Percentiles rank a stretch among this genome's conserved stretches.
These are phyloP conservation scores for Agaricus subrufescens DNA, from an alignment of 768 basidiomycete species.

Conservation along the genomic window DNA sequence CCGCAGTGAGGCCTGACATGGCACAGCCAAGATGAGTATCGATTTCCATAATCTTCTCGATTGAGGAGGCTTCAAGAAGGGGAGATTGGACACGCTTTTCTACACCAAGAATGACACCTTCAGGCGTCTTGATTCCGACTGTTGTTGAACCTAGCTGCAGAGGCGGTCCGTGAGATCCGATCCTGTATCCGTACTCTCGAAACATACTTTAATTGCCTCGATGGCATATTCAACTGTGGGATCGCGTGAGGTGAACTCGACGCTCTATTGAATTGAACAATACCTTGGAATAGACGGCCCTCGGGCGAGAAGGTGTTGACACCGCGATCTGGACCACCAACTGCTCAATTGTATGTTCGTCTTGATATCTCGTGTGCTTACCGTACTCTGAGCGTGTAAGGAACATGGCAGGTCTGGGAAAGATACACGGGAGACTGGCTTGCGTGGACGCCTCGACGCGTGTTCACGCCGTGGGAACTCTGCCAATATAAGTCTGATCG, in stretches of 20 bases:
- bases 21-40: constrained; percentile 95
- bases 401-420: constrained; percentile 56
- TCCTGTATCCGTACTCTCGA: neutral
- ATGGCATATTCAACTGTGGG: constrained; percentile 95
- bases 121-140: constrained; percentile 86
- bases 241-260: constrained; percentile 10
- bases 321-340: constrained; percentile 67
- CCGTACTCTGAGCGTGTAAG: constrained; percentile 96
- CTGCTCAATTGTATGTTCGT: neutral
- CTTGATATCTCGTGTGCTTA: constrained; percentile 22
- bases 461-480: constrained; percentile 40
- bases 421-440: constrained; percentile 21
- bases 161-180: constrained; percentile 1
- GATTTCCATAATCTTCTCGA: constrained; percentile 99
- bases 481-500: constrained; percentile 7
- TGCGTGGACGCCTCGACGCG: constrained; percentile 39
- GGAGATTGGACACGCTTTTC: constrained; percentile 99
- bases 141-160: constrained; percentile 96
- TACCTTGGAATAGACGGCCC: constrained; percentile 97
- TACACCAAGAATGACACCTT: constrained; percentile 91
- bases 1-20: constrained; percentile 96
- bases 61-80: constrained; percentile 89
- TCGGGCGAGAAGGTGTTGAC: constrained; percentile 99
- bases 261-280: constrained; percentile 14
- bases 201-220: constrained; percentile 90